Evolutionary conservation across 2,329 filamentous ascomycete species (phyloP).

Genomic region (Dactylellina leptospora): DNA sequence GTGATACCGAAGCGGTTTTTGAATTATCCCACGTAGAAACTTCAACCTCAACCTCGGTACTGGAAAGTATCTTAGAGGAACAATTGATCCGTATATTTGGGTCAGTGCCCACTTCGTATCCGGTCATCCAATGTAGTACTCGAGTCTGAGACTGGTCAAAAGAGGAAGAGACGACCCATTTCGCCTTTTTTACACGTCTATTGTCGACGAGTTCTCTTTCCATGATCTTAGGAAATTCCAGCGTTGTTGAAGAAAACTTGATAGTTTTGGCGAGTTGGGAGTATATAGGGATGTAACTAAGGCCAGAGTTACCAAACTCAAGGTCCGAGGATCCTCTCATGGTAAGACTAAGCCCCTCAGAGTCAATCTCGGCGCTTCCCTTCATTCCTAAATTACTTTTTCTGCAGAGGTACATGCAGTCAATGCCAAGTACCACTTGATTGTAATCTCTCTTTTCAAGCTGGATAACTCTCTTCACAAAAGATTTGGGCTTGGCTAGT

Average conservation of each 20-base stretch:
- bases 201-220: neutral
- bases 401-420: neutral
- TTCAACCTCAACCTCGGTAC: neutral
- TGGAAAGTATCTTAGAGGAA: neutral
- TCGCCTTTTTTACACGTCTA: neutral
- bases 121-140: neutral
- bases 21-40: neutral
- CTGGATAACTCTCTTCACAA: neutral
- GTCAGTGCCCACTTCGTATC: neutral
- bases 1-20: neutral
- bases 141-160: neutral
- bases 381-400: neutral
- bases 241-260: neutral
- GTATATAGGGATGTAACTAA: neutral
- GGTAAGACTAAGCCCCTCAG: neutral
- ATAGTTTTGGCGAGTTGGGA: neutral
- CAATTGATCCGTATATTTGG: neutral
- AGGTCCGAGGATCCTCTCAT: neutral
- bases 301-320: neutral
- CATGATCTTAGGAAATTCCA: neutral
- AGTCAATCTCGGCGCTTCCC: neutral
- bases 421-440: neutral
- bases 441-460: neutral
- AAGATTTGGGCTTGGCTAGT: neutral
- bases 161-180: neutral